Evolutionary conservation across 306 rosid genomes (phyloP).

Genomic region (Rosa chinensis): DNA sequence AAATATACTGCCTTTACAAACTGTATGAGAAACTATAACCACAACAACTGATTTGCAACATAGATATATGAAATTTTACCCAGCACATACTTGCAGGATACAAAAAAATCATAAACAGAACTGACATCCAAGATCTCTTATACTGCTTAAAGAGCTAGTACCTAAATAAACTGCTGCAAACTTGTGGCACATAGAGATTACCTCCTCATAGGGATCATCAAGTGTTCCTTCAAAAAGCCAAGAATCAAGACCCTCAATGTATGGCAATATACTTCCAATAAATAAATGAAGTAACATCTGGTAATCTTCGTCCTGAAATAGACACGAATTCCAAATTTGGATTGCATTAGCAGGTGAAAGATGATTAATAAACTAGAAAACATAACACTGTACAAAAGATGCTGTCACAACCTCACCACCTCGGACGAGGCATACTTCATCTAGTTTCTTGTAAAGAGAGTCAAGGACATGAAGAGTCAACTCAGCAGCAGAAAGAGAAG

Average conservation of each 20-base stretch:
- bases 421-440: slow-evolving; percentile 82
- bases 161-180: slow-evolving; percentile 4
- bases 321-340: slow-evolving; percentile 30
- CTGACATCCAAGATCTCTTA: not conserved
- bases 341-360: slow-evolving; percentile 29
- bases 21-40: not conserved
- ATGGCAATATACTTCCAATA: slow-evolving; percentile 86
- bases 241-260: slow-evolving; percentile 90
- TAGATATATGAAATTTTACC: not conserved
- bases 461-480: slow-evolving; percentile 77
- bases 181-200: slow-evolving; percentile 30
- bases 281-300: slow-evolving; percentile 79
- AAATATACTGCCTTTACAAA: slow-evolving; percentile 14
- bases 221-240: slow-evolving; percentile 99
- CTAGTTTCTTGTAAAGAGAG: slow-evolving; percentile 75
- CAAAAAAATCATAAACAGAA: not conserved
- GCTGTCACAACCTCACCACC: slow-evolving; percentile 89
- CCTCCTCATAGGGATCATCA: slow-evolving; percentile 95
- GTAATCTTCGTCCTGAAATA: slow-evolving; percentile 80
- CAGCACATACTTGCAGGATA: not conserved
- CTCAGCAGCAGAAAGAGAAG: slow-evolving; percentile 71
- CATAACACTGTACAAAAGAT: slow-evolving; percentile 24
- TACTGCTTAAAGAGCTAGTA: not conserved
- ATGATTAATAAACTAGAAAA: slow-evolving; percentile 15
- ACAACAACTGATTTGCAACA: not conserved